A percentile compares a stretch with the other conserved stretches of the same genome.
Evolutionary conservation across 768 basidiomycete genomes (phyloP).

Genomic region (Xerocomellus amylosporus): DNA sequence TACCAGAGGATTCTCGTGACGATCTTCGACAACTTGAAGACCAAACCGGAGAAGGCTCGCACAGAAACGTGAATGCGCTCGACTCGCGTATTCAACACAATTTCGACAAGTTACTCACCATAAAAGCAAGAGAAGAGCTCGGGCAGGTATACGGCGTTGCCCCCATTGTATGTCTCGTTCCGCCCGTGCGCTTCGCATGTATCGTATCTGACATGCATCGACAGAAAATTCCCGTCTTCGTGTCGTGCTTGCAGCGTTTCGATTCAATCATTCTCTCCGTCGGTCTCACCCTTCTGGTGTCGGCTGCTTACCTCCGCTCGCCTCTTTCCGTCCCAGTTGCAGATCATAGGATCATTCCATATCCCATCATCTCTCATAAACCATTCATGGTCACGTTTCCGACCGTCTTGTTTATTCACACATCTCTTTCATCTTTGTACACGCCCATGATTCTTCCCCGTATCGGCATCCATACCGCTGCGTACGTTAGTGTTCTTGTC

Average conservation of each 20-base stretch:
- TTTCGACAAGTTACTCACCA: conserved; percentile 58
- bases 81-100: conserved; percentile 56
- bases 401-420: conserved; percentile 47
- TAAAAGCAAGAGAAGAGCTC: conserved; percentile 70
- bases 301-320: conserved; percentile 59
- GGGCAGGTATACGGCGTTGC: conserved; percentile 81
- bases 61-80: conserved; percentile 15
- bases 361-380: conserved; percentile 31
- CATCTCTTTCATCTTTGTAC: conserved; percentile 59
- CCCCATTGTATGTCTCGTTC: conserved; percentile 56
- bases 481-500: conserved; percentile 65
- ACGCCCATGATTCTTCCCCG: conserved; percentile 64
- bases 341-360: conserved; percentile 14
- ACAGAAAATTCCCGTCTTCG: conserved; percentile 75
- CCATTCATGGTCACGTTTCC: conserved; percentile 42
- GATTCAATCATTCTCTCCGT: conserved; percentile 70
- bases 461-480: conserved; percentile 73
- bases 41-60: conserved; percentile 4
- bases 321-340: conserved; percentile 37
- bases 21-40: conserved; percentile 23
- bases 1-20: conserved; percentile 9
- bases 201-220: conserved; percentile 3
- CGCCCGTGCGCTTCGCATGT: background rate
- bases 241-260: conserved; percentile 72
- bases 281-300: conserved; percentile 52